Evolutionary conservation across 805 yeast genomes (phyloP), one percentile per base, ranked within the genome.

Genomic region (Metschnikowia henanensis): DNA sequence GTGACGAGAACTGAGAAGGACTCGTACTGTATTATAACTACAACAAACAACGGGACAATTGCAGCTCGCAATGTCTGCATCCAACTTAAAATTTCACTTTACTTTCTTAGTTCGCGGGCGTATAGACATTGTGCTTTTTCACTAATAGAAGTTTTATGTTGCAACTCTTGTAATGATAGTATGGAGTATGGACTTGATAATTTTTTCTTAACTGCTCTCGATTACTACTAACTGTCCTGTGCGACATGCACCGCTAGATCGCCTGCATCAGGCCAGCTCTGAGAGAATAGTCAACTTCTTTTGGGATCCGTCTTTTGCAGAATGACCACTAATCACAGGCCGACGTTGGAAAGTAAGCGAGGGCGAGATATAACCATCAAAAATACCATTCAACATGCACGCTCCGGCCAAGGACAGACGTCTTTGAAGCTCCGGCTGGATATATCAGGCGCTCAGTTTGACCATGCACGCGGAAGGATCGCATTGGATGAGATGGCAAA

Each of bases 291-390:
- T 23, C 26, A 9, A 23, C 8, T 13, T 13, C 26, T 9, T 9
- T 3, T 13, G 3, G 12, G 16, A 9, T 13, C 12, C 26, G 8
- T 5, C 4, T 9, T 13, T 23, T 23, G 3, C 3, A 22, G 17
- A 20, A 69, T 68, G 73, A 67, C 73, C n/a, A 65, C 73, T 6
- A 70, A 70, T 47, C 74, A 70, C 46, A 56, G 74, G 37, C 75
- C 75, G 7, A 67, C 73, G 5, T 55, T 70, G 28, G 75, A 70
- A 43, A 65, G 68, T 36, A 70, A 70, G 47, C 53, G 65, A 32
- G 75, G 75, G 5, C 62, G 65, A 43, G 59, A 51, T 17, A 47
- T 57, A 15, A 43, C 49, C 1, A 67, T 69, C n/a, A 49, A 47
- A 9, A 64, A 68, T 45, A 53, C 67, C 31, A 68, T 70, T n/a